Conservation (phyloP, 371 early-diverging fungal species). For the Mucor circinelloides region DNA sequence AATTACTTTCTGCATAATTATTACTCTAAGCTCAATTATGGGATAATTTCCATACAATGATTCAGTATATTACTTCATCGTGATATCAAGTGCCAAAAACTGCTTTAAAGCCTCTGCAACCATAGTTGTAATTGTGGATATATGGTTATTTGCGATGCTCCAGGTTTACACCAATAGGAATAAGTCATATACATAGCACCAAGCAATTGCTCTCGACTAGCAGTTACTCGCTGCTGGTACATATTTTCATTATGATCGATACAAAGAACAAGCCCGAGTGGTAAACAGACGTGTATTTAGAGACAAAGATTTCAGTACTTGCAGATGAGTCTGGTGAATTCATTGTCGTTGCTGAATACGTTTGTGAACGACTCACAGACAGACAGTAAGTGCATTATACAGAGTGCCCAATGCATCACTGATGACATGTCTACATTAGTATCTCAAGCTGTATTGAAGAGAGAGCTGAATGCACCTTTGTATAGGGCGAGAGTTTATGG, state of each 20-base stretch:
- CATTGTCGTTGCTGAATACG: slow-evolving; percentile 31
- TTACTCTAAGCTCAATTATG: too few relatives aligned
- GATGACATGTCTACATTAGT: slow-evolving; percentile 11
- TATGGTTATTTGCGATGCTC: too few relatives aligned
- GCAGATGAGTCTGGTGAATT: slow-evolving; percentile 21
- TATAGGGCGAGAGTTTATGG: slow-evolving; percentile 18
- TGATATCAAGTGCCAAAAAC: too few relatives aligned
- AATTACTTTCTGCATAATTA: too few relatives aligned
- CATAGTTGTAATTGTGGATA: too few relatives aligned
- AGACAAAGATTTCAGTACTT: slow-evolving; percentile 7
- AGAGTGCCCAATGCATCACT: not conserved
- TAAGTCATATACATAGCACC: too few relatives aligned
- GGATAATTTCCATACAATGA: too few relatives aligned
- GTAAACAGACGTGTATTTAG: slow-evolving; percentile 27
- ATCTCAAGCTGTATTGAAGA: slow-evolving; percentile 39
- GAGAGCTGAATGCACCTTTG: slow-evolving; percentile 19
- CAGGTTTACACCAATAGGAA: too few relatives aligned
- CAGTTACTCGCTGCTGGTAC: too few relatives aligned
- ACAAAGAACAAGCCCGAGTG: slow-evolving; percentile 51
- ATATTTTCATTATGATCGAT: slow-evolving; percentile 54
- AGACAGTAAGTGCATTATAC: slow-evolving; percentile 19
- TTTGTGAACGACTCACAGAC: slow-evolving; percentile 28
- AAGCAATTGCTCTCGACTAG: too few relatives aligned
- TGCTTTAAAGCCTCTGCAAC: too few relatives aligned
- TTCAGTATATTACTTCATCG: too few relatives aligned